Conservation (phyloP, 2,329 filamentous ascomycete genomes). For the Scleromitrula shiraiana region DNA sequence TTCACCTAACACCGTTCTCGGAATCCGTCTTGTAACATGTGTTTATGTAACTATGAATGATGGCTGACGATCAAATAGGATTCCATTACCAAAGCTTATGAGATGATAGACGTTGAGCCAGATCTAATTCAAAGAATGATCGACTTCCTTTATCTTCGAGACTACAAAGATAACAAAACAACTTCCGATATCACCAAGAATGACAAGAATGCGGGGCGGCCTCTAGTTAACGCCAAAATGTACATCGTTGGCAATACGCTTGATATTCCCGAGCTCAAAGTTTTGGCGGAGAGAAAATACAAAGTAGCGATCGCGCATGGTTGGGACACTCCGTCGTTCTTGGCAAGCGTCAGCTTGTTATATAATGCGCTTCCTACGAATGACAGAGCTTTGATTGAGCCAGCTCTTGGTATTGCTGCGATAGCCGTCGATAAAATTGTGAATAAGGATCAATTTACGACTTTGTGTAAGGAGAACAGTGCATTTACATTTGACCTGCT, state of each 20-base stretch:
- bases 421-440: too few relatives aligned
- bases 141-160: constrained; percentile 46
- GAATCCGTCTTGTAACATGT: not conserved
- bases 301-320: too few relatives aligned
- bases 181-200: not conserved
- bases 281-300: constrained; percentile 7
- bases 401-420: too few relatives aligned
- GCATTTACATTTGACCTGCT: too few relatives aligned
- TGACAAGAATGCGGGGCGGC: not conserved
- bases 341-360: too few relatives aligned
- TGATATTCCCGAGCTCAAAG: constrained; percentile 9
- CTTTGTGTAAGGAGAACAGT: too few relatives aligned
- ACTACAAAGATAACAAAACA: not conserved
- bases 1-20: too few relatives aligned
- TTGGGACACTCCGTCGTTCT: too few relatives aligned
- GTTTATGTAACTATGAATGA: not conserved
- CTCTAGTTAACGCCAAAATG: constrained; percentile 4
- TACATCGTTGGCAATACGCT: constrained; percentile 13
- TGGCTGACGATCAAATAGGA: constrained; percentile 6
- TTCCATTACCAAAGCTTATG: not conserved
- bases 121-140: constrained; percentile 9
- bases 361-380: too few relatives aligned
- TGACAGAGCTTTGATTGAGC: too few relatives aligned
- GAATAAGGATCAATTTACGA: too few relatives aligned
- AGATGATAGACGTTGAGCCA: constrained; percentile 8